Conservation (phyloP, 768 basidiomycete species). For the Xanthoconium stramineum region DNA sequence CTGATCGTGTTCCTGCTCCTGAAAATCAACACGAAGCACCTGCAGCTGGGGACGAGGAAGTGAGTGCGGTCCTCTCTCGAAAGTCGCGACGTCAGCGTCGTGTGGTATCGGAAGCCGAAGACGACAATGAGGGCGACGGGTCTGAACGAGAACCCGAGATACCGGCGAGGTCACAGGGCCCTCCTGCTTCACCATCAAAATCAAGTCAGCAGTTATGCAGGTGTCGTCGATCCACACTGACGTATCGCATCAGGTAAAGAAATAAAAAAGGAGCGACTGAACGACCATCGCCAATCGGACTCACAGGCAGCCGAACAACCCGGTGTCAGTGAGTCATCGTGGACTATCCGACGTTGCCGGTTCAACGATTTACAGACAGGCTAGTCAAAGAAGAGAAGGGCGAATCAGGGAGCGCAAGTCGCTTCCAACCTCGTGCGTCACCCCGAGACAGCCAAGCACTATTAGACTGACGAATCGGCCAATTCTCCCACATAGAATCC, state of each 20-base stretch:
- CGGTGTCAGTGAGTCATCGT: conserved; percentile 8
- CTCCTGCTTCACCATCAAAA: conserved; percentile 4
- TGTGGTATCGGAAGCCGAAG: conserved; percentile 10
- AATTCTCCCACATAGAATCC: neutral
- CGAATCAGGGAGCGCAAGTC: neutral
- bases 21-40: conserved; percentile 2
- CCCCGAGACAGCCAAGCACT: neutral
- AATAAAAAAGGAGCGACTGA: conserved; percentile 3
- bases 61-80: neutral
- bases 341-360: neutral
- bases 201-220: neutral
- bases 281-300: neutral
- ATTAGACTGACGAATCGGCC: neutral
- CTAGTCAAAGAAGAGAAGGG: conserved; percentile 19
- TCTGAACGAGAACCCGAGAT: conserved; percentile 1
- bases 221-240: neutral
- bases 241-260: neutral
- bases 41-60: conserved; percentile 9
- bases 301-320: neutral
- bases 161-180: neutral
- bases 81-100: conserved; percentile 7
- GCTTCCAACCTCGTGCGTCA: conserved; percentile 13
- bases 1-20: neutral
- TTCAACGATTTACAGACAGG: conserved; percentile 5
- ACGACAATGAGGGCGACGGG: neutral